Conservation (phyloP, 2,329 filamentous ascomycete species). For the Aureobasidium sp. region DNA sequence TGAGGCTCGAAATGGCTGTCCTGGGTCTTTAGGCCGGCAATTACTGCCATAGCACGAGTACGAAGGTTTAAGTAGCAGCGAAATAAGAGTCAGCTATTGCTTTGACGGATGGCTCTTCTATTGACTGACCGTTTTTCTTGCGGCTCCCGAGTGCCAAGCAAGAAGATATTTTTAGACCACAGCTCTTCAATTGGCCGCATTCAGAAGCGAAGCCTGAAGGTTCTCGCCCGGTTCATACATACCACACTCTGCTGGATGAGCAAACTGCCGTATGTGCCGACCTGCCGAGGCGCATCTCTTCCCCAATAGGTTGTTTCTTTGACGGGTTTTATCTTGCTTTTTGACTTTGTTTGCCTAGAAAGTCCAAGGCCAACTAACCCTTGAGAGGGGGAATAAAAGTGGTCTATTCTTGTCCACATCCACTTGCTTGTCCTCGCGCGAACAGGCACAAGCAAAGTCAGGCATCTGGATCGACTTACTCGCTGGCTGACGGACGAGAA, state of each 20-base stretch:
- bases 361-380: not conserved
- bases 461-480: not conserved
- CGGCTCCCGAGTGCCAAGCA: not conserved
- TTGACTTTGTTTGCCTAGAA: not conserved
- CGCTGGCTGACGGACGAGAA: not conserved
- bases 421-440: not conserved
- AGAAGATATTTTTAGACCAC: conserved; percentile 2
- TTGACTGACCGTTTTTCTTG: conserved; percentile 6
- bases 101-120: conserved; percentile 2
- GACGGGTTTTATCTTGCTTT: not conserved
- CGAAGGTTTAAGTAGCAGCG: not conserved
- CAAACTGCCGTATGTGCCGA: not conserved
- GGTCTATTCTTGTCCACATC: conserved; percentile 5
- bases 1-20: not conserved
- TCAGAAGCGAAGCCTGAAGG: conserved; percentile 2
- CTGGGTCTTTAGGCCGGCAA: not conserved
- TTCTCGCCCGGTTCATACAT: conserved; percentile 1
- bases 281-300: not conserved
- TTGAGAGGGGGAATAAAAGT: not conserved
- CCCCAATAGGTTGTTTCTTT: not conserved
- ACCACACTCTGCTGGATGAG: not conserved
- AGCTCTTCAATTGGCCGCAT: not conserved
- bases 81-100: conserved; percentile 8
- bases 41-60: not conserved
- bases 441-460: not conserved